These are phyloP conservation scores for Aphanocladium album DNA, from an alignment of 2,329 filamentous ascomycete genomes.

Conservation along the genomic window DNA sequence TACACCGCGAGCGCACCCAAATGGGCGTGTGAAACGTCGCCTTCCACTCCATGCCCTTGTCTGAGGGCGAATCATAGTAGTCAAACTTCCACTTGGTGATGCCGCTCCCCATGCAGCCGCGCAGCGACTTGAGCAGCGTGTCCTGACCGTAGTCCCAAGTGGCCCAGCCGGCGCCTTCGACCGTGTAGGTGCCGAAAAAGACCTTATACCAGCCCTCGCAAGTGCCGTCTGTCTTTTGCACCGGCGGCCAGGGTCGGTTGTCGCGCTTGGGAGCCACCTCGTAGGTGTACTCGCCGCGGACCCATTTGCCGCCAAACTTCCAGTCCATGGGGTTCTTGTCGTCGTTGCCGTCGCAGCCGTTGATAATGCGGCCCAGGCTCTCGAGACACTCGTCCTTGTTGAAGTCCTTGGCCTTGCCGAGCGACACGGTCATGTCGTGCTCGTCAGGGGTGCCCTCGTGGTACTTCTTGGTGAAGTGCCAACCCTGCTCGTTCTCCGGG, in stretches of 20 bases:
- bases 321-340: constrained; percentile 26
- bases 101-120: constrained; percentile 18
- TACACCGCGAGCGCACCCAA: constrained; percentile 18
- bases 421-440: constrained; percentile 17
- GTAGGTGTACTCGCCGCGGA: constrained; percentile 23
- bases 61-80: constrained; percentile 21
- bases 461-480: constrained; percentile 20
- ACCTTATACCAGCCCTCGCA: constrained; percentile 21
- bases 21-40: constrained; percentile 21
- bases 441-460: constrained; percentile 25
- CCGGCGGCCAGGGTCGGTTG: constrained; percentile 22
- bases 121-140: constrained; percentile 18
- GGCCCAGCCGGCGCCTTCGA: constrained; percentile 23
- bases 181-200: constrained; percentile 17
- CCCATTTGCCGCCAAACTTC: constrained; percentile 24
- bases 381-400: constrained; percentile 19
- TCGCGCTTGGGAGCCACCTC: constrained; percentile 17
- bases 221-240: constrained; percentile 16
- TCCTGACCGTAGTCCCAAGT: constrained; percentile 22
- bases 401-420: constrained; percentile 14
- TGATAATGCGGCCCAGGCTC: constrained; percentile 19
- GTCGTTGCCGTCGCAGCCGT: constrained; percentile 24
- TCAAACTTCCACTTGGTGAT: constrained; percentile 23
- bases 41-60: constrained; percentile 22
- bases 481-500: constrained; percentile 17